Base-by-base conservation (phyloP, 148 eudicot genomes). In the Fallopia convolvulus region DNA sequence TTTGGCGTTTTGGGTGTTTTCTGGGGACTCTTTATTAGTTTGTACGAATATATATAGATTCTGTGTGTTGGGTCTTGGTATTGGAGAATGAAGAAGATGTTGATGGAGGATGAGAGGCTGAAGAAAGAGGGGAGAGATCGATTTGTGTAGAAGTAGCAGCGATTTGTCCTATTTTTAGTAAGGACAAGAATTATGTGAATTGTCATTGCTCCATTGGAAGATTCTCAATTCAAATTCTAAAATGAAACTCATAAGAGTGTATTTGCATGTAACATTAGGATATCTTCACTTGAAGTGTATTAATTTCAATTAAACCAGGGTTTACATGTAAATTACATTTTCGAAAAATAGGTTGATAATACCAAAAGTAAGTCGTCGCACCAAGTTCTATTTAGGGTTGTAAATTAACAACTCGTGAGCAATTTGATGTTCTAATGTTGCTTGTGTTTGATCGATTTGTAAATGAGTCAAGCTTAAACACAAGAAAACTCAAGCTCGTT, bases 41-140 rank as follows among this genome's bases (percentile, higher is more conserved):
- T 63, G 70, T 63, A 63, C 17, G 13, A 2, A 23, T 58, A 55
- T 55, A n/a, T n/a, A 18, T 55, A 52, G 58, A 55, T 55, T 55
- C 10, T 55, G 61, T 55, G 26, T 1, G 63, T 20, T 20, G 30
- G 65, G 32, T 20, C 2, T 58, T 58, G 55, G n/a, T 14, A 6
- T 23, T 20, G 39, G 30, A 30, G 70, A 30, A 63, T 63, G 70
- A 14, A 61, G 68, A 26, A 61, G 68, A 63, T 30, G 70, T 12
- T 63, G 70, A 63, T 63, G 70, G 17, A 30, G 70, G 70, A 63
- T 63, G 40, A 30, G 39, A 63, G 70, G 70, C 36, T 63, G 70
- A 26, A 26, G 70, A 30, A 12, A 3, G 70, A 63, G 39, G 30
- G 70, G 61, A 63, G 10, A 12, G 40, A 58, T 26, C 30, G 70